A percentile compares a stretch with the other conserved stretches of the same genome.
phyloP scores from a whole-genome alignment of 2,329 filamentous ascomycete genomes.

The Cercospora beticola region DNA sequence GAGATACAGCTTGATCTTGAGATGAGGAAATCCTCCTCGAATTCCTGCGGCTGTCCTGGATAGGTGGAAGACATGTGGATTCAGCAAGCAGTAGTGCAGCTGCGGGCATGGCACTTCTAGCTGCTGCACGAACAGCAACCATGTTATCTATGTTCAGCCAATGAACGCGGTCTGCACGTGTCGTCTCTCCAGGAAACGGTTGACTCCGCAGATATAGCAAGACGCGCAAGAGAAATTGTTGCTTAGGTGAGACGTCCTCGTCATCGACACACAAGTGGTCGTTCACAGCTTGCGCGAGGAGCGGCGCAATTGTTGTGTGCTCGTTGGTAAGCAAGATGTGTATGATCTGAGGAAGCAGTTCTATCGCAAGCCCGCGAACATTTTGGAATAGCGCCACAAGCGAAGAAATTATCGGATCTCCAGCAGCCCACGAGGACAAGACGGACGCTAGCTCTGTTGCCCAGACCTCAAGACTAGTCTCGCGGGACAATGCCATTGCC shows the following conservation, averaged over 20 bases:
- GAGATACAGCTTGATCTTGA: slow-evolving; percentile 9
- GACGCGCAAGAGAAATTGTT: slow-evolving; percentile 71
- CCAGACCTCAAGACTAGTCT: slow-evolving; percentile 28
- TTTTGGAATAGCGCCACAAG: slow-evolving; percentile 65
- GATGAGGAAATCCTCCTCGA: slow-evolving; percentile 30
- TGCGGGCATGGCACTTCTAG: slow-evolving; percentile 79
- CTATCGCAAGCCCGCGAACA: slow-evolving; percentile 68
- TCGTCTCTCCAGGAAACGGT: slow-evolving; percentile 69
- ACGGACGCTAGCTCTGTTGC: slow-evolving; percentile 28
- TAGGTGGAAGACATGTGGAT: slow-evolving; percentile 41
- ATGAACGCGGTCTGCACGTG: slow-evolving; percentile 71
- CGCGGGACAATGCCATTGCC: slow-evolving; percentile 20
- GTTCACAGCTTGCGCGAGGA: slow-evolving; percentile 48
- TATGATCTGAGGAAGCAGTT: slow-evolving; percentile 70
- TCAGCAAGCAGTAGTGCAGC: slow-evolving; percentile 83
- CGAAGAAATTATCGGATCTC: slow-evolving; percentile 68
- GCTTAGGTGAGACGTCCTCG: slow-evolving; percentile 57
- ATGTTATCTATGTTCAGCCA: slow-evolving; percentile 86
- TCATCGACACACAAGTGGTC: slow-evolving; percentile 61
- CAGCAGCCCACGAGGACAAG: slow-evolving; percentile 54
- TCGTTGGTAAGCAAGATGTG: slow-evolving; percentile 76
- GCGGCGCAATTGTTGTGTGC: slow-evolving; percentile 62
- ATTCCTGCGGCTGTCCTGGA: slow-evolving; percentile 23
- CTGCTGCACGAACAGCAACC: slow-evolving; percentile 68
- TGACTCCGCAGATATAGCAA: slow-evolving; percentile 89